Evolutionary conservation across 2,329 filamentous ascomycete species (phyloP).

Genomic region (Madurella mycetomatis): DNA sequence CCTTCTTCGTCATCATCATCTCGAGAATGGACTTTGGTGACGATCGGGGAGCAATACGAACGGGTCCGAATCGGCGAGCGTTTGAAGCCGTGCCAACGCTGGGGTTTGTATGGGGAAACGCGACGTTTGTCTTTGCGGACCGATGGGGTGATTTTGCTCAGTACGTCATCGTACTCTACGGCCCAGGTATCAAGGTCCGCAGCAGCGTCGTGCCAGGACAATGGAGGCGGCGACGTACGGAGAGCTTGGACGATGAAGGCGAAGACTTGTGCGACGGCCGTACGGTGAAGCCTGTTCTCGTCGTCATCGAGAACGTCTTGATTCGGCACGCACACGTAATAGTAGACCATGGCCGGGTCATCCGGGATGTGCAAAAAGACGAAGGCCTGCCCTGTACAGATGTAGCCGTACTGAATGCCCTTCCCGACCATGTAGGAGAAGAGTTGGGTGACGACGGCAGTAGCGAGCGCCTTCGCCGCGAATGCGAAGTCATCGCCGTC

Average conservation of each 20-base stretch:
- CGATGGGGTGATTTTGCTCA: slow-evolving; percentile 26
- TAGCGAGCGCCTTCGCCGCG: slow-evolving; percentile 28
- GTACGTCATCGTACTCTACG: slow-evolving; percentile 32
- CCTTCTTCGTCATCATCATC: no score
- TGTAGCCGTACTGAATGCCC: slow-evolving; percentile 33
- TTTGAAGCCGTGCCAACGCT: slow-evolving; percentile 29
- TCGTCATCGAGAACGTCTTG: slow-evolving; percentile 32
- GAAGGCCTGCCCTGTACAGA: slow-evolving; percentile 33
- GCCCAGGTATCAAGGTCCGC: slow-evolving; percentile 31
- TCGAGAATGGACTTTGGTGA: no score
- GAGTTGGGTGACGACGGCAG: slow-evolving; percentile 37
- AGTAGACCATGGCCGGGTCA: slow-evolving; percentile 33
- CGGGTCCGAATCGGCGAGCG: slow-evolving; percentile 31
- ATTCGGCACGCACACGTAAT: slow-evolving; percentile 31
- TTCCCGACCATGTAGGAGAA: slow-evolving; percentile 39
- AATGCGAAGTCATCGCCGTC: slow-evolving; percentile 31
- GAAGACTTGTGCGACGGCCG: slow-evolving; percentile 37
- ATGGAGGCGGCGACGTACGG: slow-evolving; percentile 25
- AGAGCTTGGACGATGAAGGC: slow-evolving; percentile 36
- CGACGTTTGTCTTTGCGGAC: slow-evolving; percentile 21
- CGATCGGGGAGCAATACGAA: no score
- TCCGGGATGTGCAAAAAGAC: slow-evolving; percentile 35
- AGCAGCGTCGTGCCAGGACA: slow-evolving; percentile 31
- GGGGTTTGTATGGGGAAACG: slow-evolving; percentile 26
- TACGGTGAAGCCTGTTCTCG: no score